phyloP scores from a whole-genome alignment of 352 stramenopile species.

The Globisporangium nodosum region DNA sequence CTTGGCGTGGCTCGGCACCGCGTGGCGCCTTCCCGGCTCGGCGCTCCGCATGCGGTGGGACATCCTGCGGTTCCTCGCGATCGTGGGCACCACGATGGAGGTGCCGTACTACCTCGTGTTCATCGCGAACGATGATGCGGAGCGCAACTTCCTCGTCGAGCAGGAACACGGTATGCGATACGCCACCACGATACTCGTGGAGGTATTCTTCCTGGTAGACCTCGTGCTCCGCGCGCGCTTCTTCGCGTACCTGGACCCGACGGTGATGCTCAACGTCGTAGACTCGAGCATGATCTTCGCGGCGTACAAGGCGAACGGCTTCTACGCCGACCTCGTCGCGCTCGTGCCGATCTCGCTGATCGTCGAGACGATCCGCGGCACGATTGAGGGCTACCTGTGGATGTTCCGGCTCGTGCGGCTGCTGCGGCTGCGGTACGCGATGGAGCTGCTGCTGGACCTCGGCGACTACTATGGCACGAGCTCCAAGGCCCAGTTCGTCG shows the following conservation, averaged over 20 bases:
- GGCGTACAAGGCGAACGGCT: conserved; percentile 48
- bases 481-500: conserved; percentile 48
- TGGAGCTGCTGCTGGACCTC: conserved; percentile 38
- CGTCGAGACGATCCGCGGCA: conserved; percentile 31
- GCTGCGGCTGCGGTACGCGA: conserved; percentile 36
- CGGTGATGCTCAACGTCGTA: conserved; percentile 48
- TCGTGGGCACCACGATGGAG: conserved; percentile 57
- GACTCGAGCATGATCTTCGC: conserved; percentile 54
- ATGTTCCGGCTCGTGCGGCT: conserved; percentile 42
- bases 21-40: conserved; percentile 45
- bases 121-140: conserved; percentile 41
- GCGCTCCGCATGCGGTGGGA: conserved; percentile 54
- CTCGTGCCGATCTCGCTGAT: conserved; percentile 40
- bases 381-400: conserved; percentile 26
- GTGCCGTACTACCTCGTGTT: conserved; percentile 70
- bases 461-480: conserved; percentile 57
- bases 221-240: conserved; percentile 40
- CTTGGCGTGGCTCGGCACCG: conserved; percentile 5
- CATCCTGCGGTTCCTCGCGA: conserved; percentile 26
- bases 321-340: conserved; percentile 47
- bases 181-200: conserved; percentile 25
- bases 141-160: conserved; percentile 35
- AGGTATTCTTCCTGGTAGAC: conserved; percentile 50
- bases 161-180: conserved; percentile 29
- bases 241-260: conserved; percentile 53